These are phyloP conservation scores for Leptographium flavum DNA, from an alignment of 2,329 filamentous ascomycete genomes.

Conservation along the genomic window DNA sequence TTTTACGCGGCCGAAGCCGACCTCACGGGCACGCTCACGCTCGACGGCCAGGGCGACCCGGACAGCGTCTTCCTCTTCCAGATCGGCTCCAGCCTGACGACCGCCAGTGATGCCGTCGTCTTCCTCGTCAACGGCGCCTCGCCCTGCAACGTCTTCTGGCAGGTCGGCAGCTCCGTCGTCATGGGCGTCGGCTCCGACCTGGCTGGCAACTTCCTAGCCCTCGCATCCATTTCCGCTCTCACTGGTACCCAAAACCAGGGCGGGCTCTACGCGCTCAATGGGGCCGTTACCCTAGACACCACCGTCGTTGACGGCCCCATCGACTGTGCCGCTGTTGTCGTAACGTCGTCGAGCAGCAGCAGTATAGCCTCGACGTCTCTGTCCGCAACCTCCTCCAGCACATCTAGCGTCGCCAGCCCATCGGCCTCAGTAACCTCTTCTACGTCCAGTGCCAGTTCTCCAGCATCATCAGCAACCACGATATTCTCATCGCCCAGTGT, in stretches of 20 bases:
- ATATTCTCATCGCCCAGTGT: too few relatives aligned
- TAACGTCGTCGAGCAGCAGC: too few relatives aligned
- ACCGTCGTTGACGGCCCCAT: not conserved
- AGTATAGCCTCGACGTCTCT: too few relatives aligned
- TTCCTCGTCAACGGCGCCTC: not conserved
- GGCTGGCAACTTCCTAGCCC: not conserved
- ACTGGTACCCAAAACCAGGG: not conserved
- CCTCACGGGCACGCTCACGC: not conserved
- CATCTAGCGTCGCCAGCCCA: too few relatives aligned
- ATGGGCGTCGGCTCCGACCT: not conserved
- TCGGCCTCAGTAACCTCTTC: too few relatives aligned
- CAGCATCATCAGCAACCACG: too few relatives aligned
- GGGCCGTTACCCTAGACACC: not conserved
- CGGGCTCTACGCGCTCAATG: not conserved
- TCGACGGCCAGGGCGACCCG: not conserved
- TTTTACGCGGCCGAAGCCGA: not conserved
- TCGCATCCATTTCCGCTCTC: not conserved
- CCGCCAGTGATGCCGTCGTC: not conserved
- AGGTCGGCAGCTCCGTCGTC: not conserved
- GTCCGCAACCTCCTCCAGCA: too few relatives aligned
- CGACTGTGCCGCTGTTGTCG: too few relatives aligned
- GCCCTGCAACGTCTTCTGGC: not conserved
- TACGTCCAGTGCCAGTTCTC: too few relatives aligned
- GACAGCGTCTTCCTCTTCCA: not conserved
- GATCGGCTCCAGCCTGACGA: not conserved